phyloP scores from a whole-genome alignment of 1,139 yeast species.

The Pichia sp. region DNA sequence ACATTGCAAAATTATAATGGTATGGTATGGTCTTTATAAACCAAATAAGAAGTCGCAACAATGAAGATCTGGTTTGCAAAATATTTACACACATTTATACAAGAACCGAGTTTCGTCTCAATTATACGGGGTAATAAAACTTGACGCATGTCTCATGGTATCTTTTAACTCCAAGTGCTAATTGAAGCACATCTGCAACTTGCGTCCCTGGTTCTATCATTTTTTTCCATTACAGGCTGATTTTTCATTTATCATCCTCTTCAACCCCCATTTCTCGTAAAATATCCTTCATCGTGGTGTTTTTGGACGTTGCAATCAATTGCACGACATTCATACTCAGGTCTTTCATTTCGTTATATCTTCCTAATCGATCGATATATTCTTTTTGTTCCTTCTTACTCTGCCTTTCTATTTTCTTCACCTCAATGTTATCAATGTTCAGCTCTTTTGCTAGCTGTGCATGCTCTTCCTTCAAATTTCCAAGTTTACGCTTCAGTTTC shows the following conservation, averaged over 20 bases:
- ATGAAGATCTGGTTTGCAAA: no score
- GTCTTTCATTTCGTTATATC: conserved; percentile 43
- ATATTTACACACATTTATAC: no score
- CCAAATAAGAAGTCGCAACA: no score
- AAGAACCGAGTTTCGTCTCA: no score
- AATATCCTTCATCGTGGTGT: conserved; percentile 34
- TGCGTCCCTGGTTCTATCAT: no score
- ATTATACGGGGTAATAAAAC: no score
- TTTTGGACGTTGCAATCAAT: conserved; percentile 43
- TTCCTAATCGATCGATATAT: conserved; percentile 23
- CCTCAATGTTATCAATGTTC: background rate
- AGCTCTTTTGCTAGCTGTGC: conserved; percentile 1
- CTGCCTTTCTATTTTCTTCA: background rate
- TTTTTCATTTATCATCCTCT: conserved; percentile 2
- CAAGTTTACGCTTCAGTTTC: no score
- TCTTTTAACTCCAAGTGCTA: no score
- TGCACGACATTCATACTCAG: conserved; percentile 41
- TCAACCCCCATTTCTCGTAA: conserved; percentile 27
- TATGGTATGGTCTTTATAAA: no score
- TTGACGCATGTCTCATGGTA: no score
- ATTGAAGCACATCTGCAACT: no score
- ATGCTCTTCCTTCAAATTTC: conserved; percentile 2
- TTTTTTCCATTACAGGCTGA: background rate
- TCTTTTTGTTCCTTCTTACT: conserved; percentile 23
- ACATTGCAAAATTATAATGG: no score